Evolutionary conservation across 208 protist species (phyloP).

Genomic region (Acanthamoeba triangularis): DNA sequence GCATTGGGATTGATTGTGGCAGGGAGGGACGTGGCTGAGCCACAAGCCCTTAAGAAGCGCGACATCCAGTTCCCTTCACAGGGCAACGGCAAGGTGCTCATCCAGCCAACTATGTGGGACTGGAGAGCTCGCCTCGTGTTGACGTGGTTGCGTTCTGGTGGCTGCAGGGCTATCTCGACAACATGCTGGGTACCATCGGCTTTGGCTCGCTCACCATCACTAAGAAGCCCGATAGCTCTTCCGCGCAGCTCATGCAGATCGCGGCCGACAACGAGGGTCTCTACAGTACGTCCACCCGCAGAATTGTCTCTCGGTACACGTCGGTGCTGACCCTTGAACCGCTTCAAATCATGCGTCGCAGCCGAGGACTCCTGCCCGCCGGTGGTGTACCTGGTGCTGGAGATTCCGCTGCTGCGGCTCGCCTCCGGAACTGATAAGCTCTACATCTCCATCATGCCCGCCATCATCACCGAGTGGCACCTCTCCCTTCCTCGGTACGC

Average conservation of each 20-base stretch:
- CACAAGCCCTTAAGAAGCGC: not conserved
- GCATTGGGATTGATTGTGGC: too few relatives aligned
- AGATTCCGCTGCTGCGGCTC: not conserved
- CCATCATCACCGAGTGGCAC: not conserved
- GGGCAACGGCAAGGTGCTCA: not conserved
- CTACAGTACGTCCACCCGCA: not conserved
- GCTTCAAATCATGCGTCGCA: too few relatives aligned
- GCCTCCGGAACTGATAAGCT: not conserved
- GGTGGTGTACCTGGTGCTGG: not conserved
- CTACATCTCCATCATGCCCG: not conserved
- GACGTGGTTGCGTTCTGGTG: too few relatives aligned
- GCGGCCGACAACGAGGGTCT: not conserved
- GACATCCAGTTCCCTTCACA: not conserved
- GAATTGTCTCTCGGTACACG: too few relatives aligned
- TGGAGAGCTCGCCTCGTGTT: too few relatives aligned
- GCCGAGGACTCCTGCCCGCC: not conserved
- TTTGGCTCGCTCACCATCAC: not conserved
- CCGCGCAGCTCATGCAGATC: not conserved
- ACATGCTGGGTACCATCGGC: not conserved
- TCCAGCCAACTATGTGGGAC: too few relatives aligned
- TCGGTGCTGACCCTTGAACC: too few relatives aligned
- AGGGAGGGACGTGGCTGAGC: not conserved
- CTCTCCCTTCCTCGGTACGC: not conserved
- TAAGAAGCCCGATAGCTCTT: not conserved
- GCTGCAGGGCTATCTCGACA: not conserved